A percentile compares a stretch with the other conserved stretches of the same genome.
These are phyloP conservation scores for Henckelia pumila DNA, from an alignment of 257 asterid species.

Conservation along the genomic window DNA sequence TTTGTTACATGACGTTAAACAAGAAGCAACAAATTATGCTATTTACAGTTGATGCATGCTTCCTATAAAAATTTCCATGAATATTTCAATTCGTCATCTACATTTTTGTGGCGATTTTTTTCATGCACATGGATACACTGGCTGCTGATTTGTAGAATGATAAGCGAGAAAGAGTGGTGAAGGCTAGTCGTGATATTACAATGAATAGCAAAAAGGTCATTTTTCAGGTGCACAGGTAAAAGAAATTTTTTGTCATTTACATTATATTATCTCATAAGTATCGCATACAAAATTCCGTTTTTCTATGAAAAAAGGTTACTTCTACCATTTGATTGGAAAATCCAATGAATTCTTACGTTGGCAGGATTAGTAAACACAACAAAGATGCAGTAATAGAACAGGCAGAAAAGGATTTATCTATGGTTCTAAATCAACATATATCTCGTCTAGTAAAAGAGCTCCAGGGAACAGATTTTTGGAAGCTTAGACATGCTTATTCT, in stretches of 20 bases:
- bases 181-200: slow-evolving; percentile 92
- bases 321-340: neutral
- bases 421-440: slow-evolving; percentile 62
- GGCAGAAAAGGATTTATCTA: slow-evolving; percentile 77
- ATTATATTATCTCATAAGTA: neutral
- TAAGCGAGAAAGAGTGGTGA: slow-evolving; percentile 85
- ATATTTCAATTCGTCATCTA: neutral
- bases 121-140: neutral
- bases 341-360: slow-evolving; percentile 12
- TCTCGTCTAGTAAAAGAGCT: slow-evolving; percentile 79
- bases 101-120: neutral
- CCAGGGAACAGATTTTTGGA: slow-evolving; percentile 90
- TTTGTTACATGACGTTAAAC: too few species aligned
- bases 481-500: slow-evolving; percentile 89
- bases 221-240: slow-evolving; percentile 94
- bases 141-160: slow-evolving; percentile 57
- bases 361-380: slow-evolving; percentile 78
- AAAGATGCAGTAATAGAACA: slow-evolving; percentile 69
- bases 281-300: neutral
- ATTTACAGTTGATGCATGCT: neutral
- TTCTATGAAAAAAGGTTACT: slow-evolving; percentile 4
- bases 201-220: slow-evolving; percentile 93
- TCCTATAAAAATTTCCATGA: neutral
- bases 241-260: slow-evolving; percentile 8
- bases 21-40: neutral